Evolutionary conservation across 2,329 filamentous ascomycete species (phyloP).

Genomic region (Myotisia sp.): DNA sequence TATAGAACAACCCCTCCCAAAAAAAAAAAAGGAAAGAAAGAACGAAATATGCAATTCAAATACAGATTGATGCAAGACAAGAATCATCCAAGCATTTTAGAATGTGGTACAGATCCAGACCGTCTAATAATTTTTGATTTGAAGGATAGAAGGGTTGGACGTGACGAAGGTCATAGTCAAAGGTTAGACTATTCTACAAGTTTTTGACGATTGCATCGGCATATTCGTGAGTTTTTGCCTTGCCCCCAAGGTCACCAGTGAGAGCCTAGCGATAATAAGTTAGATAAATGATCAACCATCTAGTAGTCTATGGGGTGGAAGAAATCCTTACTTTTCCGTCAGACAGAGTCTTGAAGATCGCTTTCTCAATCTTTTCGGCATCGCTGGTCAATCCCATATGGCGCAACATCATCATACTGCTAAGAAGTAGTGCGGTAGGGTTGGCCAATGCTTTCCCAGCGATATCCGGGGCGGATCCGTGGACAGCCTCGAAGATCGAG

Average conservation of each 20-base stretch:
- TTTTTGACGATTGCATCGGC: constrained; percentile 74
- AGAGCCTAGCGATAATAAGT: constrained; percentile 40
- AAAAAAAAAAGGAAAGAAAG: too few relatives aligned
- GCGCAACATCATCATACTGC: constrained; percentile 98
- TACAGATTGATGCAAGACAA: too few relatives aligned
- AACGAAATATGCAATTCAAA: too few relatives aligned
- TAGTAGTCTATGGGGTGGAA: not conserved
- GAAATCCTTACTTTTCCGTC: constrained; percentile 63
- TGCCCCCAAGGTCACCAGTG: constrained; percentile 91
- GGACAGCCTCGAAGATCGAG: constrained; percentile 99
- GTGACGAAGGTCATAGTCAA: too few relatives aligned
- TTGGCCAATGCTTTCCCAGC: constrained; percentile 92
- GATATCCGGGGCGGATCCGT: constrained; percentile 93
- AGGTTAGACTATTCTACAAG: too few relatives aligned
- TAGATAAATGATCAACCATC: constrained; percentile 3
- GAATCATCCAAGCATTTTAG: too few relatives aligned
- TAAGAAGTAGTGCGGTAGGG: constrained; percentile 87
- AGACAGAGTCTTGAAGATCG: constrained; percentile 85
- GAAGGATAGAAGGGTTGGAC: too few relatives aligned
- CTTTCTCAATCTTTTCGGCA: constrained; percentile 77
- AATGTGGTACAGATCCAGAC: too few relatives aligned
- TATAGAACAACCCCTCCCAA: too few relatives aligned
- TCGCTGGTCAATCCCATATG: constrained; percentile 87
- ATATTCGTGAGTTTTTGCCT: constrained; percentile 90
- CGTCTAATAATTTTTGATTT: too few relatives aligned